These are phyloP conservation scores for Camelina laxa DNA, from an alignment of 345 rosid genomes.

Conservation along the genomic window DNA sequence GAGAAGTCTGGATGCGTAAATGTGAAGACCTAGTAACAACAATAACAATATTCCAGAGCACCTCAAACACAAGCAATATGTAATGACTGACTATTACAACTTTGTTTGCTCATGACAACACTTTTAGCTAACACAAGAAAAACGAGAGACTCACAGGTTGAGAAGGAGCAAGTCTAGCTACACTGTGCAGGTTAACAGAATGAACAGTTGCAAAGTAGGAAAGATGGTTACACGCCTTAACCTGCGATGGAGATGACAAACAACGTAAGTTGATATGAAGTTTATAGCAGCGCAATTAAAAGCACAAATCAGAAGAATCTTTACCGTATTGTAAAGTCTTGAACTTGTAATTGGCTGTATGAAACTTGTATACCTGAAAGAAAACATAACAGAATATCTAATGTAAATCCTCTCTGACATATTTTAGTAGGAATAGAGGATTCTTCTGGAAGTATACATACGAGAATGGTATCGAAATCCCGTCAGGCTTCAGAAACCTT, in stretches of 20 bases:
- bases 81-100: no score
- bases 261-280: constrained; percentile 3
- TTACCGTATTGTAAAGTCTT: no score
- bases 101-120: not conserved
- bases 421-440: no score
- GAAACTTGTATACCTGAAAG: no score
- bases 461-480: no score
- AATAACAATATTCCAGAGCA: constrained; percentile 13
- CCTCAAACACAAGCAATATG: no score
- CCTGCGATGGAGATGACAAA: constrained; percentile 47
- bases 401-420: no score
- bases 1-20: constrained; percentile 71
- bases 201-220: constrained; percentile 79
- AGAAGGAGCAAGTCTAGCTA: constrained; percentile 74
- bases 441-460: no score
- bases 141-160: constrained; percentile 63
- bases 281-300: not conserved
- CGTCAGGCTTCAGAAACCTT: no score
- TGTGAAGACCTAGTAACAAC: constrained; percentile 62
- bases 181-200: constrained; percentile 71
- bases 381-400: no score
- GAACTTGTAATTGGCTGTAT: no score
- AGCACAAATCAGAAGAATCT: constrained; percentile 16
- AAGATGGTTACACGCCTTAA: constrained; percentile 64
- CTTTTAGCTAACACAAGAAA: not conserved